Evolutionary conservation across 371 early-diverging fungal species (phyloP), one percentile per base, ranked within the genome.

Genomic region (Blakeslea trispora): DNA sequence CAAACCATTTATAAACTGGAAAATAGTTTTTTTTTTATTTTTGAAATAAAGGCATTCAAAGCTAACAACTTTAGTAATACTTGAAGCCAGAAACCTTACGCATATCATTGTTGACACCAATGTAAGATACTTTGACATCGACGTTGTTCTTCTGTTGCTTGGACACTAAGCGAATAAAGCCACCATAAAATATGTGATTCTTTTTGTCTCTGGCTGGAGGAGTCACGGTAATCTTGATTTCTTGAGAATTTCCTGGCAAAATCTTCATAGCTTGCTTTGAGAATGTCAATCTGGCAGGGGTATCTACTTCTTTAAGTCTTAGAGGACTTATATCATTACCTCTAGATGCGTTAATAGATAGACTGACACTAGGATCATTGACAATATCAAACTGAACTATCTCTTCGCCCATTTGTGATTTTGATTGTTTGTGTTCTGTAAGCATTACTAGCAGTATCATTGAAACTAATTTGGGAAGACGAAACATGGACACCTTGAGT

Each of bases 381-480:
- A 57, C 57, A 45, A 77, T 23, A n/a, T 59, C 41, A 63, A 83
- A 89, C 37, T 78, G 75, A 53, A 69, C 68, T 50, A 14, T 67
- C 50, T 53, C 62, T 64, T 53, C 82, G 84, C 7, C 57, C 60
- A 71, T 90, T 88, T 24, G 59, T 75, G 47, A 89, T 56, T 1
- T 46, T 75, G 35, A 89, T 34, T 10, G 55, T 66, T 51, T 78
- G 72, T 1, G 55, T 55, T 17, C 39, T 40, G 37, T 54, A 49
- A 23, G 56, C 59, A 52, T 59, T 46, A 32, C 69, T 55, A 21
- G 64, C 56, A 32, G 85, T 78, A 64, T 86, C 85, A 55, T 90
- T 86, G 48, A 92, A 74, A 32, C 85, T 79, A 39, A 87, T 64
- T 46, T 67, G 68, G 7, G 83, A 67, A 15, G 92, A 91, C 0